A percentile compares a stretch with the other conserved stretches of the same genome.
These are phyloP conservation scores for Turritis glabra DNA, from an alignment of 345 rosid genomes.

Conservation along the genomic window DNA sequence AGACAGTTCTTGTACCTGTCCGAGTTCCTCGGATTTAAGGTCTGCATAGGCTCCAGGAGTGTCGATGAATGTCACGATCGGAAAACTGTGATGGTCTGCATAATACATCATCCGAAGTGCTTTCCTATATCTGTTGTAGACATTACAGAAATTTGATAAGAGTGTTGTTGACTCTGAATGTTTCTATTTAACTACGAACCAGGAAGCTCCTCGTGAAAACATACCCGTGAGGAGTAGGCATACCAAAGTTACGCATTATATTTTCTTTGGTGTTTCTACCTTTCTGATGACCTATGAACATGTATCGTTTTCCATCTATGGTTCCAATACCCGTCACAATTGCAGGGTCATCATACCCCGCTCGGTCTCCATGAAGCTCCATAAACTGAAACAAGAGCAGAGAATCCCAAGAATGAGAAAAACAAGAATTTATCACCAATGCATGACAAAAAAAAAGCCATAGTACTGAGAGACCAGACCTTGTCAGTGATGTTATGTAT, in stretches of 20 bases:
- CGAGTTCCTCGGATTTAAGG: slow-evolving; percentile 72
- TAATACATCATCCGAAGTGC: slow-evolving; percentile 87
- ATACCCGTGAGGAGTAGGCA: slow-evolving; percentile 99
- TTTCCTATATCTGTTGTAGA: slow-evolving; percentile 69
- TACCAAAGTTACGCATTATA: slow-evolving; percentile 93
- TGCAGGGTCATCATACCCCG: slow-evolving; percentile 98
- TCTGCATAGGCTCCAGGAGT: slow-evolving; percentile 89
- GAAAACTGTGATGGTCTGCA: slow-evolving; percentile 84
- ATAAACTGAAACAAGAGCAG: slow-evolving; percentile 58
- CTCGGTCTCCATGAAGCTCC: slow-evolving; percentile 99
- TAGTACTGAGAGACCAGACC: slow-evolving; percentile 47
- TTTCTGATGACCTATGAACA: slow-evolving; percentile 99
- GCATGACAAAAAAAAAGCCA: background rate
- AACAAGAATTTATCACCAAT: background rate
- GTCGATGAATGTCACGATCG: slow-evolving; percentile 78
- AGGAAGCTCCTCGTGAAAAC: slow-evolving; percentile 24
- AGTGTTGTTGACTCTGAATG: slow-evolving; percentile 15
- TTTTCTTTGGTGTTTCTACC: slow-evolving; percentile 99
- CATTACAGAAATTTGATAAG: slow-evolving; percentile 15
- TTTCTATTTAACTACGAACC: background rate
- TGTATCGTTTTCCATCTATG: slow-evolving; percentile 76
- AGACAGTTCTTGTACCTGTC: slow-evolving; percentile 53
- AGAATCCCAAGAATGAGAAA: slow-evolving; percentile 10
- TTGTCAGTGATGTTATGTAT: slow-evolving; percentile 85
- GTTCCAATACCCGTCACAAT: slow-evolving; percentile 95